Evolutionary conservation across 768 basidiomycete genomes (phyloP), one percentile per base, ranked within the genome.

Genomic region (Boletus patriciae): DNA sequence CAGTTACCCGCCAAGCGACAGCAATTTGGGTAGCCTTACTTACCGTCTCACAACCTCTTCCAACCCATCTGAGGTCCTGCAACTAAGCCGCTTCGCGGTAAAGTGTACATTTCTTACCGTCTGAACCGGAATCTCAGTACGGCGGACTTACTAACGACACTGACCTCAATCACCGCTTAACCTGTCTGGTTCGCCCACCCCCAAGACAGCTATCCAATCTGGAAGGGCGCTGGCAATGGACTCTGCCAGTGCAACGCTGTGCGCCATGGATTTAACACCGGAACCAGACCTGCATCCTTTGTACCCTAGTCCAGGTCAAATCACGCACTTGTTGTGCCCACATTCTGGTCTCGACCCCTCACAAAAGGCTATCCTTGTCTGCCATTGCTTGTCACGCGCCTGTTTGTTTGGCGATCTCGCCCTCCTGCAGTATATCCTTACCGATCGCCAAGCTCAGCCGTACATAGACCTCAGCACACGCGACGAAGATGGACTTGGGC

Each of bases 401-500:
- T 90, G 88, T 71, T 75, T 84, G 54, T 94, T 94, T 61, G 90
- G 83, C 47, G 92, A 94, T 67, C 75, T 90, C 60, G 65, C 82
- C 13, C 73, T 92, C 54, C 77, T 94, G 38, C 85, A 88, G 43
- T 86, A 84, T 68, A 80, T 94, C 52, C 77, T 94, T 48, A 74
- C 78, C 36, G 87, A 92, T 72, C 77, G 79, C 40, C 84, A 84
- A 53, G 82, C 86, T 7, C 89, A 87, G 67, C 68, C 76, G 11
- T 81, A 78, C 64, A 75, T 91, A 55, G 90, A 94, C 72, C 78
- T 94, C 46, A 75, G 75, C 41, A 71, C 82, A 53, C 81, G 83
- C 61, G 94, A 96, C 72, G 93, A 95, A 50, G 94, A 98, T 61
- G 92, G 92, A 13, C 77, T 93, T 44, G 86, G 88, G 25, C 75